Conservation (phyloP, 1,139 yeast genomes). For the Saccharomyces hybrid region DNA sequence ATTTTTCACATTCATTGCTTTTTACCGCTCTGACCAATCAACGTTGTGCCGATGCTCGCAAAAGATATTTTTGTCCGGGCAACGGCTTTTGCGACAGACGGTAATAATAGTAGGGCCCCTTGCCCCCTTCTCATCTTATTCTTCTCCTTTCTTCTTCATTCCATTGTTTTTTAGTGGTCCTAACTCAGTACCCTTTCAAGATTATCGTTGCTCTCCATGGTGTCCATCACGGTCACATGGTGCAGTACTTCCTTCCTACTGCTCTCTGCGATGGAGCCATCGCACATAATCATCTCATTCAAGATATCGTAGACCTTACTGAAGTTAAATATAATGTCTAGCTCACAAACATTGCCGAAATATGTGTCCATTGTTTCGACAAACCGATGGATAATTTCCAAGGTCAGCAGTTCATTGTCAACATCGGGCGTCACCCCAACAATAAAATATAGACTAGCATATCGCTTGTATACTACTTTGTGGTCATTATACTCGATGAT, state of each 20-base stretch:
- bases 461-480: slow-evolving; percentile 82
- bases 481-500: slow-evolving; percentile 85
- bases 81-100: background rate
- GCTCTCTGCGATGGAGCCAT: slow-evolving; percentile 80
- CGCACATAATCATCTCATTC: slow-evolving; percentile 75
- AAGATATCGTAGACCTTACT: slow-evolving; percentile 86
- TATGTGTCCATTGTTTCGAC: slow-evolving; percentile 96
- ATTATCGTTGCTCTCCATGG: slow-evolving; percentile 58
- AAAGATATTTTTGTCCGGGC: background rate
- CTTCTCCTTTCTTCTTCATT: background rate
- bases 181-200: slow-evolving; percentile 38
- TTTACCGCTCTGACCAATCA: background rate
- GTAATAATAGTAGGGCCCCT: background rate
- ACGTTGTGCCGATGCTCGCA: slow-evolving; percentile 1
- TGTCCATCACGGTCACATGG: slow-evolving; percentile 73
- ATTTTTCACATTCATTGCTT: background rate
- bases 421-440: slow-evolving; percentile 62
- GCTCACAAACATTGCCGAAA: slow-evolving; percentile 93
- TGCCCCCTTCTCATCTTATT: background rate
- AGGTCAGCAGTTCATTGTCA: slow-evolving; percentile 74
- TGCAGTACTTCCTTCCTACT: slow-evolving; percentile 72
- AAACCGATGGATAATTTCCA: slow-evolving; percentile 84
- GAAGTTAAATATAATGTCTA: slow-evolving; percentile 90
- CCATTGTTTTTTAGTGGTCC: background rate
- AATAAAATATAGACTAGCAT: slow-evolving; percentile 85